Base-by-base conservation (phyloP, 331 rosid genomes). In the Erythrophleum ivorense region DNA sequence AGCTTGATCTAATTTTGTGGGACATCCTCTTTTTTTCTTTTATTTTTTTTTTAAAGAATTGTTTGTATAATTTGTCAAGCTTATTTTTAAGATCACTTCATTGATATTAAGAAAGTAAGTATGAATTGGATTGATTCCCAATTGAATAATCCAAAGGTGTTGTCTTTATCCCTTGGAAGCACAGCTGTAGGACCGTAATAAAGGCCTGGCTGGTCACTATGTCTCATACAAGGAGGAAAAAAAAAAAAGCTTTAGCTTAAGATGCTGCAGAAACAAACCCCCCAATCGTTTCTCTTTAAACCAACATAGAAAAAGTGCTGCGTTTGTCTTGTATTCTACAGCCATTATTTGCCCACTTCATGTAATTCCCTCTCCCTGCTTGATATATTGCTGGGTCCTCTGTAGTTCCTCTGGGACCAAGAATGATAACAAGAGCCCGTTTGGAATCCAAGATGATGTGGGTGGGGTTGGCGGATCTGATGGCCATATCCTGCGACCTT, bases 401-500 rank as follows among this genome's bases (percentile, higher is more conserved):
- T 74, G 89, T 52, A 86, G 96, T 65, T 78, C 84, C 46, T 63
- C 83, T 19, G 91, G 88, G 83, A 75, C 86, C 80, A 85, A 83
- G 79, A 67, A 72, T 12, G 94, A 90, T 65, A 84, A 81, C 54
- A 87, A 79, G 73, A 70, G 80, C 49, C 60, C 80, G 57, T 85
- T 84, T 68, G 77, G 85, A 53, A 76, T 73, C 64, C 85, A 78
- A 45, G 82, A 78, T 49, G 88, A 90, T 71, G 84, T 76, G 82
- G 75, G 80, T 43, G 89, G 80, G 55, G 87, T 85, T 71, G 89
- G 79, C 1, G 82, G 86, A 80, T 80, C 92, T 11, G 92, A 89
- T 57, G 92, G 92, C 58, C 92, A 89, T 57, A 83, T 94, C 63
- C 85, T 94, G 82, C 85, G 97, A 66, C 97, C 88, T 78, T 94